Percentiles rank a stretch among this genome's conserved stretches.
These are phyloP conservation scores for Coemansia sp. DNA, from an alignment of 192 early-diverging fungal genomes.

Conservation along the genomic window DNA sequence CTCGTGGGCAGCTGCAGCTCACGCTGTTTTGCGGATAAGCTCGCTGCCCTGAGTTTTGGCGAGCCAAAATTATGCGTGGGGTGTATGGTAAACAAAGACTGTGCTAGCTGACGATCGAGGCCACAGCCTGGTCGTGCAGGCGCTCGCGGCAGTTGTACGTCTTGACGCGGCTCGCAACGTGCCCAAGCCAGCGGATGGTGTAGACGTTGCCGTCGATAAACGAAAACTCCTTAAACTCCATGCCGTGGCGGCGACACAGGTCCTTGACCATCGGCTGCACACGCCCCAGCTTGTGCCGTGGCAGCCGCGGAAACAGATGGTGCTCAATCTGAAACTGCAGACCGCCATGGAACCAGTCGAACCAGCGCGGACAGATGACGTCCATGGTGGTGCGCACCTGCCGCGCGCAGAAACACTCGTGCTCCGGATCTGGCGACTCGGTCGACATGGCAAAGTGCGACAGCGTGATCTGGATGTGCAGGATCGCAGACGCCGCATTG, in stretches of 20 bases:
- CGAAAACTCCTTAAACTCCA: slow-evolving; percentile 76
- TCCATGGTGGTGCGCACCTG: slow-evolving; percentile 94
- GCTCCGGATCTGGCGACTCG: slow-evolving; percentile 62
- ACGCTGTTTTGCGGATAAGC: background rate
- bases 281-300: slow-evolving; percentile 80
- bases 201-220: slow-evolving; percentile 83
- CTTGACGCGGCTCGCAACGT: slow-evolving; percentile 65
- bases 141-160: slow-evolving; percentile 42
- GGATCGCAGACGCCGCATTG: slow-evolving; percentile 77
- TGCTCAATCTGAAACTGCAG: slow-evolving; percentile 96
- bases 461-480: slow-evolving; percentile 96
- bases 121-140: slow-evolving; percentile 5
- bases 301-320: slow-evolving; percentile 92
- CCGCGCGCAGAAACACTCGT: slow-evolving; percentile 81
- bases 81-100: background rate
- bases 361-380: slow-evolving; percentile 87
- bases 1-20: background rate
- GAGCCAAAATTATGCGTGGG: too few species aligned
- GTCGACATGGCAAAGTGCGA: slow-evolving; percentile 95
- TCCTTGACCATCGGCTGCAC: slow-evolving; percentile 71
- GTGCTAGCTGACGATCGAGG: slow-evolving; percentile 5
- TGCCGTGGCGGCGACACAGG: slow-evolving; percentile 73
- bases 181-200: slow-evolving; percentile 68
- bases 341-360: slow-evolving; percentile 98
- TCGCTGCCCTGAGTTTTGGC: background rate